phyloP scores from a whole-genome alignment of 495 filamentous ascomycete genomes.

The Hyaloscypha variabilis region DNA sequence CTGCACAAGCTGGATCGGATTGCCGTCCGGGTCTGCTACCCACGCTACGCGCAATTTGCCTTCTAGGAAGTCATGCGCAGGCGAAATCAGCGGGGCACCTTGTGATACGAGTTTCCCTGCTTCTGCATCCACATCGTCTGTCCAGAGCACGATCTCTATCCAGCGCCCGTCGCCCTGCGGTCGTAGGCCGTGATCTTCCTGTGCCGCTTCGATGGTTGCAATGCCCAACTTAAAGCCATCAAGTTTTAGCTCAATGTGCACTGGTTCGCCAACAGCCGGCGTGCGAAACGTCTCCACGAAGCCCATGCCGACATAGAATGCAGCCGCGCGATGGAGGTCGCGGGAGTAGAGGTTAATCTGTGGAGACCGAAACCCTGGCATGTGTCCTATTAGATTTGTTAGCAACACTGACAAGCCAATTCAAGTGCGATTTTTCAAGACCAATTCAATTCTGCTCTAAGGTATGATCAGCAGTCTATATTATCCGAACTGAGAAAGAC shows the following conservation, averaged over 20 bases:
- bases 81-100: background rate
- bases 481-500: too few species aligned
- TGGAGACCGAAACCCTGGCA: too few species aligned
- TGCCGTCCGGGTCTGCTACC: constrained; percentile 1
- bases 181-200: background rate
- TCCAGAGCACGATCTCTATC: constrained; percentile 6
- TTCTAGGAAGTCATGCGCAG: background rate
- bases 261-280: background rate
- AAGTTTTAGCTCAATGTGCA: background rate
- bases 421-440: too few species aligned
- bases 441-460: too few species aligned
- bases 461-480: too few species aligned
- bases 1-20: constrained; percentile 6
- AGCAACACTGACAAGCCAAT: too few species aligned
- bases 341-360: too few species aligned
- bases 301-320: background rate
- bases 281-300: background rate
- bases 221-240: background rate
- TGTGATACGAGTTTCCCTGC: background rate
- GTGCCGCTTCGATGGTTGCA: background rate
- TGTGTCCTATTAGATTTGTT: too few species aligned
- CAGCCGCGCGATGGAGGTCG: too few species aligned
- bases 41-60: background rate
- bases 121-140: background rate
- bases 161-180: background rate